Base-by-base conservation (phyloP, 2,329 filamentous ascomycete species). In the Xylariaceae sp. region DNA sequence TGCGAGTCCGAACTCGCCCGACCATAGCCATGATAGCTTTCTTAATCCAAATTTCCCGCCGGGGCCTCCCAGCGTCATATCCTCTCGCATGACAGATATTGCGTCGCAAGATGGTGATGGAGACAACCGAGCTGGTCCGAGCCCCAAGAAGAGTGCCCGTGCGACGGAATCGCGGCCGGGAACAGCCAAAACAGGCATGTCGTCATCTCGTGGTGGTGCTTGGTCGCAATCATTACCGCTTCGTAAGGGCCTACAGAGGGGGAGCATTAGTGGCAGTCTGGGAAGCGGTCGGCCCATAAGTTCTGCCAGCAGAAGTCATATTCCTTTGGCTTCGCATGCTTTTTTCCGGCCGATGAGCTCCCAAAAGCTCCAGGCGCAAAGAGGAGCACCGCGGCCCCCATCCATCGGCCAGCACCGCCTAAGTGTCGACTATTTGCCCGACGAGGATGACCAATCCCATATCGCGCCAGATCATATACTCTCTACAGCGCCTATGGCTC, bases 341-440 rank as follows among this genome's bases (percentile, higher is more conserved):
- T 97, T 99, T 76, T 96, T 96, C 69, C 88, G 88, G 18, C 94
- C 94, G 32, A 96, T 99, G 91, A 97, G 92, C 75, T 96, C 93
- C 20, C 92, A 96, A 71, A 88, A 91, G 70, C 78, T 97, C 44
- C 93, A 97, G 74, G 92, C 92, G 49, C 94, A 97, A 73, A 82
- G 93, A 70, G 86, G 87, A 59, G 83, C 73, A 7, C 68, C 75
- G 30, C 75, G 80, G 18, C 75, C 78, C 5, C 62, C 71, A 11
- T 77, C 73, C 18, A 70, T 74, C 62, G 70, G 67, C 50, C 75
- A 77, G 37, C 68, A 66, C 20, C 70, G 70, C 18, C 65, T 69
- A 15, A 68, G 66, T 32, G 64, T 69, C 39, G 61, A 65, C 27
- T 64, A 66, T 53, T 47, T 64, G 49, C 60, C 56, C 9, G 58